Evolutionary conservation across 2,329 filamentous ascomycete species (phyloP).

Genomic region (Pseudogymnoascus sp.): DNA sequence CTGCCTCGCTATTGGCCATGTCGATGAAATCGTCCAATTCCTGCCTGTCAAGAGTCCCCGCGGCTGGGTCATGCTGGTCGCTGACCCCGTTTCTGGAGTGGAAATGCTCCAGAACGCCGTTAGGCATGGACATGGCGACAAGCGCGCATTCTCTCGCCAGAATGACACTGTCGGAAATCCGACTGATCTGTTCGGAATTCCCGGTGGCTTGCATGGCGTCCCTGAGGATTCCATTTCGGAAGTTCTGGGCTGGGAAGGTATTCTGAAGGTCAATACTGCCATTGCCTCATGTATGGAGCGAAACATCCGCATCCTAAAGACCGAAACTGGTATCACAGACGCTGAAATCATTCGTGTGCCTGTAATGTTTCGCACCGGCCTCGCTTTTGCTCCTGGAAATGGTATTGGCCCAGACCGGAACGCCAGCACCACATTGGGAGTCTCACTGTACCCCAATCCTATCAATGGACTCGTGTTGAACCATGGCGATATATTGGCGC

Average conservation of each 20-base stretch:
- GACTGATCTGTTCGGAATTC: background rate
- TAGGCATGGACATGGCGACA: slow-evolving; percentile 6
- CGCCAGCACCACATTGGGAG: slow-evolving; percentile 4
- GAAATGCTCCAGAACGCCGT: slow-evolving; percentile 17
- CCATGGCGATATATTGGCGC: slow-evolving; percentile 13
- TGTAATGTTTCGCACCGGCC: background rate
- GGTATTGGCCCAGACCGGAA: background rate
- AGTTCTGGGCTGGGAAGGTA: background rate
- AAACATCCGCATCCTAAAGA: background rate
- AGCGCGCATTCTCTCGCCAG: background rate
- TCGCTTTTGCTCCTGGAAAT: background rate
- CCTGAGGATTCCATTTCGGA: background rate
- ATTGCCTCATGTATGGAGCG: background rate
- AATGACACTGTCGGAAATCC: background rate
- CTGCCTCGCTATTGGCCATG: slow-evolving; percentile 27
- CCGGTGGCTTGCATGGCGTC: background rate
- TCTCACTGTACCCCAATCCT: slow-evolving; percentile 9
- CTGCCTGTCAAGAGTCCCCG: slow-evolving; percentile 20
- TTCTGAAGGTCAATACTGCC: background rate
- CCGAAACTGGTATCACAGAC: background rate
- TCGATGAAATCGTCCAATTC: slow-evolving; percentile 31
- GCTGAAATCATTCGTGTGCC: background rate
- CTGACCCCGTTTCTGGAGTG: slow-evolving; percentile 20
- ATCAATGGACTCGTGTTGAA: slow-evolving; percentile 14
- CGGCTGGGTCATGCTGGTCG: slow-evolving; percentile 21